A percentile compares a stretch with the other conserved stretches of the same genome.
Evolutionary conservation across 306 rosid genomes (phyloP).

Genomic region (Alnus glutinosa): DNA sequence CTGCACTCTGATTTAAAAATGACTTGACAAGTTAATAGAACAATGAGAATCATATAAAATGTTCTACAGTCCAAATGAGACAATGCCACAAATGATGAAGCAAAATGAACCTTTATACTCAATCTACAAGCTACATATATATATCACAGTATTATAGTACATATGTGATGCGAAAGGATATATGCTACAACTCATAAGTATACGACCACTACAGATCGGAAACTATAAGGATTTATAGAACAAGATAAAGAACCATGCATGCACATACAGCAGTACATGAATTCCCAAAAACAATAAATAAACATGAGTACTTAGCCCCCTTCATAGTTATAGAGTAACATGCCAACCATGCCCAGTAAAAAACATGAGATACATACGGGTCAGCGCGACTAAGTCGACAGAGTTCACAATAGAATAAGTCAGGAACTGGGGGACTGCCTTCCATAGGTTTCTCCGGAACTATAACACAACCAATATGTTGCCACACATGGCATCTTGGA

Average conservation of each 20-base stretch:
- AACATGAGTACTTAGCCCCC: too few species aligned
- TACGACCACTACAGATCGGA: not conserved
- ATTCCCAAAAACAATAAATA: not conserved
- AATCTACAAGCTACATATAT: too few species aligned
- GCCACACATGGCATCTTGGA: slow-evolving; percentile 83
- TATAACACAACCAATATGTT: slow-evolving; percentile 86
- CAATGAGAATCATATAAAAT: not conserved
- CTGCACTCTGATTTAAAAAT: not conserved
- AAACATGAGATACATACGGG: slow-evolving; percentile 66
- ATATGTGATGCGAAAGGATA: too few species aligned
- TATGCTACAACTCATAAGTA: too few species aligned
- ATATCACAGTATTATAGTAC: too few species aligned
- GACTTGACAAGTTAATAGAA: not conserved
- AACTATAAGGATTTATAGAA: not conserved
- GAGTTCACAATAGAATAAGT: slow-evolving; percentile 76
- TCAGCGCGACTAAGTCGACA: slow-evolving; percentile 97
- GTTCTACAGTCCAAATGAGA: not conserved
- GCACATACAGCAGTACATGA: not conserved
- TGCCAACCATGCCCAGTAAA: too few species aligned
- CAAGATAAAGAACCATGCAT: not conserved
- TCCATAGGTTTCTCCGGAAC: slow-evolving; percentile 88
- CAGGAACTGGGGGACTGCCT: slow-evolving; percentile 66
- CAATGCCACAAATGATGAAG: not conserved
- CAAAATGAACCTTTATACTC: not conserved
- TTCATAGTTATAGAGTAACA: too few species aligned